A percentile compares a stretch with the other conserved stretches of the same genome.
phyloP scores from a whole-genome alignment of 2,329 filamentous ascomycete species.

The Coniella vitis region DNA sequence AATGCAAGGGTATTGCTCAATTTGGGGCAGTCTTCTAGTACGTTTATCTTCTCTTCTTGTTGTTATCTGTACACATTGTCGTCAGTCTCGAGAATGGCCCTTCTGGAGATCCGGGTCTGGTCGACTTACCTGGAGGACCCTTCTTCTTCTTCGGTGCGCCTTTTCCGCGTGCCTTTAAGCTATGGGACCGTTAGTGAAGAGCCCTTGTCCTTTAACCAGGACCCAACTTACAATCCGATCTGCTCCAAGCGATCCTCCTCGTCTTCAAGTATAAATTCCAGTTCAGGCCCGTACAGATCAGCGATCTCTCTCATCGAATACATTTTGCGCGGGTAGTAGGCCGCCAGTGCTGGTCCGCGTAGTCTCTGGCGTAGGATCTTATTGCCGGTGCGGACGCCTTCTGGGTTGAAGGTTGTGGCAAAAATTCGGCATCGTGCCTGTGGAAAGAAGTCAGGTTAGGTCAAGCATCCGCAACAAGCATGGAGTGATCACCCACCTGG shows the following conservation, averaged over 20 bases:
- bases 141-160: conserved; percentile 84
- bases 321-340: conserved; percentile 80
- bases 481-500: conserved; percentile 50
- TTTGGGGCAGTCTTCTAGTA: conserved; percentile 2
- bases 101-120: conserved; percentile 23
- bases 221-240: conserved; percentile 52
- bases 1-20: conserved; percentile 4
- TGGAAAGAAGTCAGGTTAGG: conserved; percentile 1
- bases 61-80: conserved; percentile 22
- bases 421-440: conserved; percentile 91
- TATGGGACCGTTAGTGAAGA: conserved; percentile 34
- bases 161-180: conserved; percentile 75
- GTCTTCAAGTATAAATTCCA: conserved; percentile 65
- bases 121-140: conserved; percentile 33
- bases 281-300: conserved; percentile 57
- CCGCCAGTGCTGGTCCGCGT: conserved; percentile 70
- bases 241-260: conserved; percentile 76
- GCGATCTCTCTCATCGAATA: conserved; percentile 68
- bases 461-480: no score
- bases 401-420: conserved; percentile 83
- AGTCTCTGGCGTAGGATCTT: conserved; percentile 86
- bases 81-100: conserved; percentile 35
- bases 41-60: conserved; percentile 33
- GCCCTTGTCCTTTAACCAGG: background rate
- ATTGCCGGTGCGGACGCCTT: conserved; percentile 75